Evolutionary conservation across 306 rosid species (phyloP).

Genomic region (Alnus rubra): DNA sequence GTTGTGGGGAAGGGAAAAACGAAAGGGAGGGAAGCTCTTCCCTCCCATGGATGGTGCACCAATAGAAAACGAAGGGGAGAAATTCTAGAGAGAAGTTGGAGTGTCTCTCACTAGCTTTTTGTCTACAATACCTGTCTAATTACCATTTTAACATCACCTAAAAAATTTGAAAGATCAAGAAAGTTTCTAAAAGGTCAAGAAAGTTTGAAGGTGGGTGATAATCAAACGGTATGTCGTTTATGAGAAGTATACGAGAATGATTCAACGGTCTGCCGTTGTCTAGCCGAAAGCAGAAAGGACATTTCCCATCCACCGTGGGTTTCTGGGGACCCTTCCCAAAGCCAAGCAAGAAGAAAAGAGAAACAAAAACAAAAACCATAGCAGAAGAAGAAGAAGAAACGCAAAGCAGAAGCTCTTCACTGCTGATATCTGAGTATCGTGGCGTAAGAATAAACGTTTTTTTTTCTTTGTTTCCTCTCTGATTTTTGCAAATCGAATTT

Average conservation of each 20-base stretch:
- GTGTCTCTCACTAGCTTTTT: too few relatives aligned
- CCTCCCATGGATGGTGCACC: too few relatives aligned
- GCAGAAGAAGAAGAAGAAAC: slow-evolving; percentile 22
- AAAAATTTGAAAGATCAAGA: too few relatives aligned
- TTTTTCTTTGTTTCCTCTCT: background rate
- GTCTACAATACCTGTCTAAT: too few relatives aligned
- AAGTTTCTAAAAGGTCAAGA: too few relatives aligned
- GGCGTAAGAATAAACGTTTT: background rate
- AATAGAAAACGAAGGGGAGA: too few relatives aligned
- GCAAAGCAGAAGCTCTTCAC: background rate
- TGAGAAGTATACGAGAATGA: background rate
- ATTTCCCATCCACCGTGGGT: background rate
- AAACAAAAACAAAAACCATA: background rate
- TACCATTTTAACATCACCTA: too few relatives aligned
- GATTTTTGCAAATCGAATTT: background rate
- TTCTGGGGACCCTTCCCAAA: background rate
- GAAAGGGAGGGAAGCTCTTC: too few relatives aligned
- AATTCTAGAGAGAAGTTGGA: too few relatives aligned
- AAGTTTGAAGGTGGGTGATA: too few relatives aligned
- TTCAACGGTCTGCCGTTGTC: background rate
- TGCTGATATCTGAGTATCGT: background rate
- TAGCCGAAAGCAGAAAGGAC: background rate
- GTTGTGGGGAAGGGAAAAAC: too few relatives aligned
- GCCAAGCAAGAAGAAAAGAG: background rate
- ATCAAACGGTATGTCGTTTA: too few relatives aligned